Base-by-base conservation (phyloP, 148 eudicot species). In the Vaccinium macrocarpon region DNA sequence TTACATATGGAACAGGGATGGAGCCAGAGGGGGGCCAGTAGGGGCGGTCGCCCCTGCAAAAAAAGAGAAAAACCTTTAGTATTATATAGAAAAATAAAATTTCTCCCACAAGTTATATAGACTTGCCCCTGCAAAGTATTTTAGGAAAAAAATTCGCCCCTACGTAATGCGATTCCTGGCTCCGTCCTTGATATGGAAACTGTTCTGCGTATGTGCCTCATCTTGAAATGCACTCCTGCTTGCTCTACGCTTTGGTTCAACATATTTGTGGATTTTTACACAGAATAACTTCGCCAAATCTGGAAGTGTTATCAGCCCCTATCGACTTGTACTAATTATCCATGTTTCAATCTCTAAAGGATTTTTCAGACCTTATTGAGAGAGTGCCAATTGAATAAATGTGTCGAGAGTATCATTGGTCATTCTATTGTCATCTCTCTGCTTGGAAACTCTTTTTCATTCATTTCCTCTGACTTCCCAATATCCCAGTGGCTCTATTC, bases 241-340 rank as follows among this genome's bases (percentile, higher is more conserved):
- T 78, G 35, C 46, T 23, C 57, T 48, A 12, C 50, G 29, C 32
- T 76, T 35, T 76, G 80, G 32, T 50, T 76, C 53, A 25, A n/a
- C 55, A 76, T 76, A 7, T 21, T 72, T 35, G 48, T 14, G 76
- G 76, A 35, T 19, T 72, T 72, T 38, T 72, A 6, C 51, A 51
- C 6, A 49, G 59, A 77, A 52, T 78, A 35, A 78, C 48, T 25
- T 52, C 46, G 38, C 11, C 48, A 18, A 77, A 77, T 77, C 42
- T 12, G 80, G 80, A 77, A 77, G 38, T 25, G 18, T 35, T 77
- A 77, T 77, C 42, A 29, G 62, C n/a, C 81, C 27, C 32, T 7
- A 19, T 4, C 29, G 48, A 2, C 27, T 27, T 52, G 27, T 10
- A 12, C 51, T 50, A 13, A 8, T 51, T 18, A 51, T 15, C 42